These are phyloP conservation scores for Phaeotremella fagi DNA, from an alignment of 768 basidiomycete species.

Conservation along the genomic window DNA sequence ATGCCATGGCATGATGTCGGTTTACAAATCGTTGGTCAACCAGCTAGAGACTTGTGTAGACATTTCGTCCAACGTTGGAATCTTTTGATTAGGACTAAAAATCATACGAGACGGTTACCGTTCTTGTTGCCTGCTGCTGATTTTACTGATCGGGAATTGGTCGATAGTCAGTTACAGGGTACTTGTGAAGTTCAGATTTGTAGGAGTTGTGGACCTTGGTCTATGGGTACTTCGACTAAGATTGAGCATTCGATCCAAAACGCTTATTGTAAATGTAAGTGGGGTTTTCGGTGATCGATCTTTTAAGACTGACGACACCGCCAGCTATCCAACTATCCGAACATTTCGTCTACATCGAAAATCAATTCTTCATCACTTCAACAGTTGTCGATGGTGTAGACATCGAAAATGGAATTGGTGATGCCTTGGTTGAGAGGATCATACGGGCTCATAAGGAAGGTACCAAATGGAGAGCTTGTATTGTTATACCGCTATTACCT, in stretches of 20 bases:
- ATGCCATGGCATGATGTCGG: constrained; percentile 99
- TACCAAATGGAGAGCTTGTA: constrained; percentile 78
- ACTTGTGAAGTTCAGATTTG: constrained; percentile 97
- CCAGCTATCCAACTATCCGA: constrained; percentile 92
- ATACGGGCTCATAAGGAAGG: constrained; percentile 76
- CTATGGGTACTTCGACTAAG: constrained; percentile 77
- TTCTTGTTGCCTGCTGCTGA: constrained; percentile 91
- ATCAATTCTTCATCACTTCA: constrained; percentile 54
- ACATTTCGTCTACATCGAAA: constrained; percentile 96
- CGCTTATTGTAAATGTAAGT: constrained; percentile 78
- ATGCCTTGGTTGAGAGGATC: constrained; percentile 85
- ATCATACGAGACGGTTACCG: constrained; percentile 86
- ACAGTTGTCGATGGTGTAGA: constrained; percentile 78
- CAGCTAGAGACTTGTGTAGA: constrained; percentile 85
- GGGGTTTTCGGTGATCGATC: too few species aligned
- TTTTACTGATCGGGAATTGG: constrained; percentile 74
- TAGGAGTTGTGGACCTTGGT: constrained; percentile 93
- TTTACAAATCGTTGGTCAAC: constrained; percentile 92
- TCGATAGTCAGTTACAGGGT: constrained; percentile 75
- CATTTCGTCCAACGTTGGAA: constrained; percentile 98
- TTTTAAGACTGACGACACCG: too few species aligned
- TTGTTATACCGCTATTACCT: constrained; percentile 84
- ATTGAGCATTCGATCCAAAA: constrained; percentile 91
- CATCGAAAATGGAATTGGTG: constrained; percentile 90
- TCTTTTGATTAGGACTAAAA: constrained; percentile 83